phyloP scores from a whole-genome alignment of 345 rosid species.

The Rhizophora apiculata region DNA sequence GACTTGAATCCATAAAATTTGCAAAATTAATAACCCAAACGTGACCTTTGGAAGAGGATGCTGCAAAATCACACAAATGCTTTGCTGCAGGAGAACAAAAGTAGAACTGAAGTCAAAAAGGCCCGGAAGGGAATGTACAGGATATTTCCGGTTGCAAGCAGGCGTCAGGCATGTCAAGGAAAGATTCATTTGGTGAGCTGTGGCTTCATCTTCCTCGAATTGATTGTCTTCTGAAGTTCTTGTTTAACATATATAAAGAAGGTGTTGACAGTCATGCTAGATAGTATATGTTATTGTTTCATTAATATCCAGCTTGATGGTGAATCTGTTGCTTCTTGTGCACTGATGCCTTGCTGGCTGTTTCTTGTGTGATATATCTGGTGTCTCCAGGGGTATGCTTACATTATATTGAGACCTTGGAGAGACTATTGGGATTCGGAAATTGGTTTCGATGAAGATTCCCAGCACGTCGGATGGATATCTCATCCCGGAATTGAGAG shows the following conservation, averaged over 20 bases:
- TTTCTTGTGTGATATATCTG: slow-evolving; percentile 10
- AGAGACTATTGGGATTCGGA: slow-evolving; percentile 48
- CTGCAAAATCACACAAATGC: slow-evolving; percentile 26
- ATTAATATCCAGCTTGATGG: slow-evolving; percentile 9
- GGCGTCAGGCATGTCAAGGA: slow-evolving; percentile 71
- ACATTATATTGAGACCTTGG: slow-evolving; percentile 10
- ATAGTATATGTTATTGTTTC: slow-evolving; percentile 21
- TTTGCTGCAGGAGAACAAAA: slow-evolving; percentile 26
- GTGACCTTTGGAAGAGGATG: slow-evolving; percentile 31
- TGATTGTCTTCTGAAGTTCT: slow-evolving; percentile 81
- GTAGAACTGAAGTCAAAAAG: slow-evolving; percentile 28
- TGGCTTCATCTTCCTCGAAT: slow-evolving; percentile 86
- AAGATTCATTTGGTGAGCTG: slow-evolving; percentile 77
- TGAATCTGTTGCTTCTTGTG: slow-evolving; percentile 12
- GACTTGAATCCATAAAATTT: no score
- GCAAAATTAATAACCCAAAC: background rate
- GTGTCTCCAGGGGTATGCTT: slow-evolving; percentile 6
- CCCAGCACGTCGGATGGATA: slow-evolving; percentile 20
- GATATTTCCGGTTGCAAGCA: slow-evolving; percentile 54
- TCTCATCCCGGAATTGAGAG: no score
- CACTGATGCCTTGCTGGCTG: slow-evolving; percentile 16
- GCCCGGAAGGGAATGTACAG: slow-evolving; percentile 37
- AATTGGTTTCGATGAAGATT: slow-evolving; percentile 57
- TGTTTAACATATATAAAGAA: slow-evolving; percentile 83
- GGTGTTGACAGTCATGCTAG: slow-evolving; percentile 57